A percentile compares a stretch with the other conserved stretches of the same genome.
Conservation (phyloP, 305 asterid genomes). For the Lippia alba region DNA sequence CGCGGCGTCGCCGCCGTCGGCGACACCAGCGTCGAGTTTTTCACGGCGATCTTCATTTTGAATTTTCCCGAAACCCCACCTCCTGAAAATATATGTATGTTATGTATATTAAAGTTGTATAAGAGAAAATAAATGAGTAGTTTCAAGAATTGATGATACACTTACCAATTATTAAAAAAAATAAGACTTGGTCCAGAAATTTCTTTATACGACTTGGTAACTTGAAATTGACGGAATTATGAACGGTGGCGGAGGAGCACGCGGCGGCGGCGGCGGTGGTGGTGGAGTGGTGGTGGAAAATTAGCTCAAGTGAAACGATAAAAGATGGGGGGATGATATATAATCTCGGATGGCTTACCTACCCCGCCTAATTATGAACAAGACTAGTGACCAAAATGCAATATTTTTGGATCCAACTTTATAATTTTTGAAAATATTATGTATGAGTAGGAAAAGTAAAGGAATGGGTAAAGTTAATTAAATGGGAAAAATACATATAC, state of each 20-base stretch:
- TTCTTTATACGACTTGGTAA: not conserved
- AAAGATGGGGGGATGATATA: conserved; percentile 14
- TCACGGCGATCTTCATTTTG: conserved; percentile 56
- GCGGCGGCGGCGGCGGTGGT: conserved; percentile 25
- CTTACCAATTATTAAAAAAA: not conserved
- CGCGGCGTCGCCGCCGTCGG: conserved; percentile 67
- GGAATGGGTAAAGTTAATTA: not conserved
- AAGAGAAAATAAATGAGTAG: not conserved
- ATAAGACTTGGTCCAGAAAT: not conserved
- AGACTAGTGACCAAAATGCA: conserved; percentile 12
- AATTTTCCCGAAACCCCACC: not conserved
- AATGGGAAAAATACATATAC: not conserved
- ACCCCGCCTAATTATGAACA: conserved; percentile 37
- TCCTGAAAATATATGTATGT: not conserved
- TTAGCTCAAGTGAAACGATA: not conserved
- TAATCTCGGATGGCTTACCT: conserved; percentile 31
- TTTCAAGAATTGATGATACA: not conserved
- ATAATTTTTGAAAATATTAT: not conserved
- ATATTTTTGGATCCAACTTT: not conserved
- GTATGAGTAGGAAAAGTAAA: not conserved
- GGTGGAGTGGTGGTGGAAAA: conserved; percentile 19
- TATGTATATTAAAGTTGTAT: not conserved
- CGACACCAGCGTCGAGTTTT: conserved; percentile 61
- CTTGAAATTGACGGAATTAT: not conserved
- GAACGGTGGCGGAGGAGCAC: conserved; percentile 18